Base-by-base conservation (phyloP, 2,329 filamentous ascomycete species). In the Passalora sequoiae region DNA sequence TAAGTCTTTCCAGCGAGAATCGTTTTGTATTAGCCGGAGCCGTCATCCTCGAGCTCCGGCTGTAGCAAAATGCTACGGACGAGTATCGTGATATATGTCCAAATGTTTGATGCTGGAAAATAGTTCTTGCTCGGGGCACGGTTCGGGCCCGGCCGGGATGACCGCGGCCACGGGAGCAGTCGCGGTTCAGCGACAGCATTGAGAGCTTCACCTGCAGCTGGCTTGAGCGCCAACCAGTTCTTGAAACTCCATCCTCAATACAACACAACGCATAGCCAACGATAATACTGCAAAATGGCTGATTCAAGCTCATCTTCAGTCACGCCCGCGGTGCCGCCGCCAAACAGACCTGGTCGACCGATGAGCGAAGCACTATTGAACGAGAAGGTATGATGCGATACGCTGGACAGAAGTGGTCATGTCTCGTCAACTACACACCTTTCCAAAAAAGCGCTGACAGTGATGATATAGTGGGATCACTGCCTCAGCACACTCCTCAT, bases 331-430 rank as follows among this genome's bases (percentile, higher is more conserved):
- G 75, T 77, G 67, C 76, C 80, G 54, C 48, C 58, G 28, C 77
- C 85, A 66, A 77, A 84, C 68, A 81, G 87, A 60, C 73, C 80
- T 51, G 78, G 70, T 65, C 78, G 79, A 70, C 91, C 92, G 54
- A 85, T 96, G 72, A 97, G 91, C 77, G 92, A 98, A 77, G 87
- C 91, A 64, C 81, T 98, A 62, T 80, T 98, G 65, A 97, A 97
- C 72, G 92, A 98, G 74, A 98, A 98, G 89, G 92, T 96, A 81
- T 55, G 63, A 51, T 40, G 31, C 21, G 13, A 13, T 27, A 38
- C 10, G 17, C 19, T 29, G 16, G 16, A 27, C 10, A n/a, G n/a
- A n/a, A n/a, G n/a, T n/a, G n/a, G n/a, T n/a, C n/a, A n/a, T n/a
- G n/a, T n/a, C n/a, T n/a, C n/a, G n/a, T n/a, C n/a, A n/a, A n/a